Evolutionary conservation across 192 early-diverging fungal species (phyloP).

Genomic region (Backusella psychrophila): DNA sequence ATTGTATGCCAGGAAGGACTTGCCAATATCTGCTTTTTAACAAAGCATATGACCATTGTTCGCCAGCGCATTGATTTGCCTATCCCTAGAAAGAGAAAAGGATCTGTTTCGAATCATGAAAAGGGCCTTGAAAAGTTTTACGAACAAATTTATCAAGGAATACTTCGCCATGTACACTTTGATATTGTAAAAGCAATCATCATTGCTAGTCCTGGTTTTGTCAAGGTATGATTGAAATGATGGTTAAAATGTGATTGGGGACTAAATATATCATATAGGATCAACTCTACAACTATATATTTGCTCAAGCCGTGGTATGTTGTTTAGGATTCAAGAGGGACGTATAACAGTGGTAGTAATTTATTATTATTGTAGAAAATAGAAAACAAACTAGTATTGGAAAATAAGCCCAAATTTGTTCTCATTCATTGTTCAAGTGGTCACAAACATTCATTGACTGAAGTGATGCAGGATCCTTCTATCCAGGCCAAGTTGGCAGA

Average conservation of each 20-base stretch:
- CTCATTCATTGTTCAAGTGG: constrained; percentile 92
- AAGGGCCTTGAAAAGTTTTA: constrained; percentile 87
- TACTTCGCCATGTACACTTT: constrained; percentile 89
- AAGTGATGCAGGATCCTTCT: constrained; percentile 86
- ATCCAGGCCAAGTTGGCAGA: constrained; percentile 79
- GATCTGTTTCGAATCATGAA: constrained; percentile 87
- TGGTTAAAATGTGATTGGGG: background rate
- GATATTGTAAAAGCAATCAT: constrained; percentile 94
- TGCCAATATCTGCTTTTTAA: constrained; percentile 91
- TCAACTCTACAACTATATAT: constrained; percentile 82
- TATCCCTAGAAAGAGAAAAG: constrained; percentile 92
- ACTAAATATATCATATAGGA: constrained; percentile 50
- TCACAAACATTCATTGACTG: constrained; percentile 93
- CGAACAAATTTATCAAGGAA: constrained; percentile 87
- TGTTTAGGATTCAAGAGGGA: background rate
- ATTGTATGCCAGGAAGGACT: constrained; percentile 87
- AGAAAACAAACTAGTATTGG: constrained; percentile 79
- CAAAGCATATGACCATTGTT: constrained; percentile 94
- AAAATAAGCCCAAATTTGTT: constrained; percentile 86
- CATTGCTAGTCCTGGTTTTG: constrained; percentile 95
- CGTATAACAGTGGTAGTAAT: background rate
- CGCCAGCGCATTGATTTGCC: constrained; percentile 88
- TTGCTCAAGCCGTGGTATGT: constrained; percentile 74
- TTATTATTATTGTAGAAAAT: constrained; percentile 45
- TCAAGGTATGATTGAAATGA: constrained; percentile 52